Evolutionary conservation across 306 rosid genomes (phyloP).

Genomic region (Echinosophora koreensis): DNA sequence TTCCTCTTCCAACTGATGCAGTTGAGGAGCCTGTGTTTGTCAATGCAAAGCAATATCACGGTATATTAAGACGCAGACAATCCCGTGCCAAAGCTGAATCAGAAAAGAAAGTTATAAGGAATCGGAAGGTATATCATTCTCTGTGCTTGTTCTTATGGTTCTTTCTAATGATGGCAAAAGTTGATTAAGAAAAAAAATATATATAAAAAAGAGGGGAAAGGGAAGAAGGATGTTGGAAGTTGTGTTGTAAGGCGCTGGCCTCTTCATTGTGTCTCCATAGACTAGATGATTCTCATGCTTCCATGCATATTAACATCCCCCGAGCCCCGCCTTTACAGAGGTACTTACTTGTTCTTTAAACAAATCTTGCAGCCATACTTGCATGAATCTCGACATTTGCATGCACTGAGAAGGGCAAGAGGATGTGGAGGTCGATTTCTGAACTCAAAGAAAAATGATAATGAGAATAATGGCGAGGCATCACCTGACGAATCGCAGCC

Average conservation of each 20-base stretch:
- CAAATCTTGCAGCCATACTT: constrained; percentile 72
- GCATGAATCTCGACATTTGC: constrained; percentile 84
- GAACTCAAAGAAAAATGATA: constrained; percentile 67
- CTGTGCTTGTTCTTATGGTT: not conserved
- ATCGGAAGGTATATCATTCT: constrained; percentile 67
- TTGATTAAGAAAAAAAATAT: not conserved
- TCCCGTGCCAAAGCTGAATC: constrained; percentile 98
- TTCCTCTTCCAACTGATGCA: constrained; percentile 90
- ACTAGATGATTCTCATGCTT: not conserved
- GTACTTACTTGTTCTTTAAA: constrained; percentile 31
- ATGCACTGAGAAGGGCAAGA: constrained; percentile 75
- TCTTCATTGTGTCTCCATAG: constrained; percentile 17
- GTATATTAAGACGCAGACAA: constrained; percentile 89
- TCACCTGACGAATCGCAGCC: constrained; percentile 61
- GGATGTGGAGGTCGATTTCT: constrained; percentile 83
- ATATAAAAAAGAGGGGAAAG: not conserved
- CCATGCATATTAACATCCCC: constrained; percentile 1
- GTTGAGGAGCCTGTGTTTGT: constrained; percentile 97
- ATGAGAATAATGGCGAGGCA: constrained; percentile 52
- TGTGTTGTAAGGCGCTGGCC: constrained; percentile 25
- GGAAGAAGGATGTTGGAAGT: constrained; percentile 40
- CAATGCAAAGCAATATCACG: constrained; percentile 96
- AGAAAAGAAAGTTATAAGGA: constrained; percentile 72
- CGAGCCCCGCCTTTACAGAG: not conserved
- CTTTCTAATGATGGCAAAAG: constrained; percentile 17